Percentiles rank a stretch among this genome's conserved stretches.
These are phyloP conservation scores for Pestalotiopsis sp. DNA, from an alignment of 2,329 filamentous ascomycete genomes.

Conservation along the genomic window DNA sequence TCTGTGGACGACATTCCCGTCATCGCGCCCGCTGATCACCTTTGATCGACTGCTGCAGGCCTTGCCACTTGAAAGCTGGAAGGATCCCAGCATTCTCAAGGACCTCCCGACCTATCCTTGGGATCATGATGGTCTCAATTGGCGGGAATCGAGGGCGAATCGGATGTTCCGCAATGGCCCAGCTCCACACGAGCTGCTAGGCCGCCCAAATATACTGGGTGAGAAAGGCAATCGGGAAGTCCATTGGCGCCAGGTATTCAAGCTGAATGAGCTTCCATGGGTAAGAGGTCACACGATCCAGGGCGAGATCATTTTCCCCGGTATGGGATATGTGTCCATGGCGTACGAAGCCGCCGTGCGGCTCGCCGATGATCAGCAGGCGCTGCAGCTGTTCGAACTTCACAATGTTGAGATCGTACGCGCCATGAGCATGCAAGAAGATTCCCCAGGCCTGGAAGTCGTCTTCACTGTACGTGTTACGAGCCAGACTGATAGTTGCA, in stretches of 20 bases:
- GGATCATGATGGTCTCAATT: constrained; percentile 12
- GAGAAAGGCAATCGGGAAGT: constrained; percentile 10
- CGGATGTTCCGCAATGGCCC: constrained; percentile 11
- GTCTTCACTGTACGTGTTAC: too few relatives aligned
- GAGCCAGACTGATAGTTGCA: too few relatives aligned
- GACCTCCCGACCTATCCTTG: constrained; percentile 18
- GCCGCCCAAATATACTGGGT: neutral
- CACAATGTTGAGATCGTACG: neutral
- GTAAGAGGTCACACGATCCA: constrained; percentile 16
- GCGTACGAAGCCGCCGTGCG: constrained; percentile 16
- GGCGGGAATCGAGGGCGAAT: constrained; percentile 6
- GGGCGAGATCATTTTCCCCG: constrained; percentile 18
- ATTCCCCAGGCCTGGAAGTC: too few relatives aligned
- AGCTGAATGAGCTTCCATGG: constrained; percentile 15
- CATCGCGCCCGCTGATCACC: neutral
- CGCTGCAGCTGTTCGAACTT: constrained; percentile 15
- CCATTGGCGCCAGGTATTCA: constrained; percentile 16
- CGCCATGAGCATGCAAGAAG: too few relatives aligned
- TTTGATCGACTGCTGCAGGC: neutral
- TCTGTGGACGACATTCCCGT: constrained; percentile 10
- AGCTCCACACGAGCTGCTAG: constrained; percentile 14
- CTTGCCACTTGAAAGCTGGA: neutral
- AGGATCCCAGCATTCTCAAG: neutral
- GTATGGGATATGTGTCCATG: constrained; percentile 16
- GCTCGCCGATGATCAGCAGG: neutral